Conservation (phyloP, 2,329 filamentous ascomycete genomes). For the Cladophialophora immunda region DNA sequence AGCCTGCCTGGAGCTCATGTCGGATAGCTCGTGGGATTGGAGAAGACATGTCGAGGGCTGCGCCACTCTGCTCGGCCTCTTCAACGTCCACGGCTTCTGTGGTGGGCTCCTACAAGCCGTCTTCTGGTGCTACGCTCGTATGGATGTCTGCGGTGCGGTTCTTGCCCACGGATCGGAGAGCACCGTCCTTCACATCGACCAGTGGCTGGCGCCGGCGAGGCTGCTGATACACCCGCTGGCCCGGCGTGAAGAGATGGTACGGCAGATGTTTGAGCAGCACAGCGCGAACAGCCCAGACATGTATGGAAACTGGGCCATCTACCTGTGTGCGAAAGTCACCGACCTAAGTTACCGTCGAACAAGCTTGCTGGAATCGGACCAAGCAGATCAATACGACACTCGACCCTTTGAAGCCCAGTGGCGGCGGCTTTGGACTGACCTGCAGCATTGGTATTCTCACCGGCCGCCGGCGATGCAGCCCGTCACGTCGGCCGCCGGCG, state of each 20-base stretch:
- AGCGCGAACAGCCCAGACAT: conserved; percentile 54
- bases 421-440: conserved; percentile 59
- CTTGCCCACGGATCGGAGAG: conserved; percentile 61
- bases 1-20: too few species aligned
- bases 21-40: conserved; percentile 52
- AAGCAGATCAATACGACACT: conserved; percentile 55
- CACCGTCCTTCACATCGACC: conserved; percentile 59
- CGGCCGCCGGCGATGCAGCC: conserved; percentile 60
- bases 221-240: conserved; percentile 32
- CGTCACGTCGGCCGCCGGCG: conserved; percentile 43
- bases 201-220: conserved; percentile 52
- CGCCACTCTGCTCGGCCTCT: conserved; percentile 61
- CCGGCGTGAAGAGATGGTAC: conserved; percentile 44
- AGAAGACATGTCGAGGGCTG: conserved; percentile 65
- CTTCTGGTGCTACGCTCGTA: conserved; percentile 67
- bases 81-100: conserved; percentile 60
- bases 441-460: conserved; percentile 59
- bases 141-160: conserved; percentile 65
- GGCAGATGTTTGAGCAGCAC: too few species aligned
- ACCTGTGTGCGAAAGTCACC: conserved; percentile 62
- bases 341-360: conserved; percentile 62
- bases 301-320: conserved; percentile 68
- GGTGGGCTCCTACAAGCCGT: conserved; percentile 63
- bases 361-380: conserved; percentile 58
- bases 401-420: conserved; percentile 56